Base-by-base conservation (phyloP, 345 rosid species). In the Sapria himalayana region DNA sequence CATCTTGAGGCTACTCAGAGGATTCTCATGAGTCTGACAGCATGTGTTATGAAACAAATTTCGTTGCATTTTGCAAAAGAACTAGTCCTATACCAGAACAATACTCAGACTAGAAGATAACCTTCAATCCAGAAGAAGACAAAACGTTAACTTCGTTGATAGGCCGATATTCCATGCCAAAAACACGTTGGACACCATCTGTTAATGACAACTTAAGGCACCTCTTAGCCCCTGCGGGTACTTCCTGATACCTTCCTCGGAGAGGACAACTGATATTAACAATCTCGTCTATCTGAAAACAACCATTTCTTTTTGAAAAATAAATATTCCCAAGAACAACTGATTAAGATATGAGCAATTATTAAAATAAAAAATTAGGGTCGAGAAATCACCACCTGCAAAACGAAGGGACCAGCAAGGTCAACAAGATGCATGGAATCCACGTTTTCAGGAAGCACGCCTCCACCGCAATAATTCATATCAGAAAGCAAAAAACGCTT, bases 161-260 rank as follows among this genome's bases (percentile, higher is more conserved):
- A 13, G 92, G 93, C 67, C 91, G 65, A 56, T 89, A 82, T 46
- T 89, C 98, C 73, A 79, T 70, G 23, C 81, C 98, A 38, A 76
- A 89, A 25, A 89, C 74, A 9, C 81, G 93, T 37, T 82, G 98
- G 50, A 69, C 62, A 39, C 95, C 98, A 60, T 89, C 94, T 0
- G 98, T 82, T 85, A 82, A 70, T 15, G 84, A 74, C 48, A 89
- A 42, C 66, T 89, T 89, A 37, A 89, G 78, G 59, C 98, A 74
- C 64, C 94, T 69, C 71, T 89, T 82, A 52, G 62, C 46, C 39
- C 98, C 91, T n/a, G 72, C 32, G 36, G 70, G 52, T 14, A 67
- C 66, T 11, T 74, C 80, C 32, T 76, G 73, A 49, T 74, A 82
- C 61, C 94, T 67, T 40, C 75, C 74, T 49, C 66, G 60, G 21